A percentile compares a stretch with the other conserved stretches of the same genome.
Evolutionary conservation across 345 rosid genomes (phyloP).

Genomic region (Salix dunnii): DNA sequence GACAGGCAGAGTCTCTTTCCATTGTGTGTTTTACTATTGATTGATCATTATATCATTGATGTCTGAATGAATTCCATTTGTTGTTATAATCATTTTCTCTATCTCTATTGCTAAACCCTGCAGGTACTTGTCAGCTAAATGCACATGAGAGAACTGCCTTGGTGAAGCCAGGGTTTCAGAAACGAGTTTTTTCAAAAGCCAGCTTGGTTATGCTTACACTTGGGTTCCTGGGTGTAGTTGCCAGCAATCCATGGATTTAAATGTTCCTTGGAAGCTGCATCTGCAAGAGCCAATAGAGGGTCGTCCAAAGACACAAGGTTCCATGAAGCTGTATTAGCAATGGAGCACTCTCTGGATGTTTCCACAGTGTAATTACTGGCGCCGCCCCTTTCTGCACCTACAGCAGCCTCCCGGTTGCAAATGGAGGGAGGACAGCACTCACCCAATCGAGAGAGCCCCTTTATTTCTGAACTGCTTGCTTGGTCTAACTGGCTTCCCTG

Average conservation of each 20-base stretch:
- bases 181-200: not conserved
- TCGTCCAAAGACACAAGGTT: slow-evolving; percentile 32
- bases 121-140: no score
- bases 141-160: no score
- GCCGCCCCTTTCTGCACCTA: not conserved
- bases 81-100: no score
- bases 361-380: not conserved
- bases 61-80: no score
- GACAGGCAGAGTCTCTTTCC: not conserved
- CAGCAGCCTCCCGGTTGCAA: slow-evolving; percentile 8
- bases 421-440: not conserved
- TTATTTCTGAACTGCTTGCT: slow-evolving; percentile 25
- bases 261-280: slow-evolving; percentile 12
- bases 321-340: slow-evolving; percentile 13
- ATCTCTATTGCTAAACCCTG: no score
- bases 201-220: slow-evolving; percentile 25
- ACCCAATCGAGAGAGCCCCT: slow-evolving; percentile 19
- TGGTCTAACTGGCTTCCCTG: slow-evolving; percentile 22
- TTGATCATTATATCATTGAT: no score
- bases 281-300: slow-evolving; percentile 54
- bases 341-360: slow-evolving; percentile 22
- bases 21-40: no score
- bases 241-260: slow-evolving; percentile 7
- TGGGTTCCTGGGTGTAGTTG: slow-evolving; percentile 9
- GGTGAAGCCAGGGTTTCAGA: no score